Evolutionary conservation across 768 basidiomycete genomes (phyloP), one percentile per base, ranked within the genome.

Genomic region (Leucocoprinus sp.): DNA sequence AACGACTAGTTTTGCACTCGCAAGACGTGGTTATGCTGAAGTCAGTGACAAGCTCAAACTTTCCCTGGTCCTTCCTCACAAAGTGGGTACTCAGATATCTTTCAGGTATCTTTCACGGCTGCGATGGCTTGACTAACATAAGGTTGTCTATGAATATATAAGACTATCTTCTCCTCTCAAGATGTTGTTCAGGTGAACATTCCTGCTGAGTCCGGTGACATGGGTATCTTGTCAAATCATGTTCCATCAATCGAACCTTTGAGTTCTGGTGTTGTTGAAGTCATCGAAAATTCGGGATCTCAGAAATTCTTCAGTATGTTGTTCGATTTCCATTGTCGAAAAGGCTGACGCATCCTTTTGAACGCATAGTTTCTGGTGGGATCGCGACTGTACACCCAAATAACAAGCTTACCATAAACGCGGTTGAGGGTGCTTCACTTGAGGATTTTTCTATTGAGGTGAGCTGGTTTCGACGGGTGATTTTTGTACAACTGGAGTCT

Each of bases 201-300:
- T 56, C 71, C 93, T 27, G 96, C 93, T 31, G 89, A 83, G 45
- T 83, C 90, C 2, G 96, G 96, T 59, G 93, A 97, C 67, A 97
- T 98, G 93, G 96, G 96, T 74, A 89, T 99, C 57, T 82, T 99
- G 50, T 91, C 95, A 56, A 96, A 95, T 76, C 96, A 99, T 68
- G 93, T 97, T 45, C 85, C 96, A 23, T 87, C 92, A n/a, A 86
- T 98, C 48, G 96, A 99, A 65, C 76, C 95, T 38, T 75, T 99
- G 44, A 87, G 89, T 60, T 86, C 96, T 33, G 96, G 96, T 62
- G 74, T 98, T 48, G 72, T 99, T 43, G 96, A 99, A 67, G 84
- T 99, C 55, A 79, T 98, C 53, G 95, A 97, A 69, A 74, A 71
- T 42, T 77, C 75, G 59, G 64, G 72, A 28, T 76, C 82, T 47